Conservation (phyloP, 805 yeast species). For the Starmerella lactis-condensi region DNA sequence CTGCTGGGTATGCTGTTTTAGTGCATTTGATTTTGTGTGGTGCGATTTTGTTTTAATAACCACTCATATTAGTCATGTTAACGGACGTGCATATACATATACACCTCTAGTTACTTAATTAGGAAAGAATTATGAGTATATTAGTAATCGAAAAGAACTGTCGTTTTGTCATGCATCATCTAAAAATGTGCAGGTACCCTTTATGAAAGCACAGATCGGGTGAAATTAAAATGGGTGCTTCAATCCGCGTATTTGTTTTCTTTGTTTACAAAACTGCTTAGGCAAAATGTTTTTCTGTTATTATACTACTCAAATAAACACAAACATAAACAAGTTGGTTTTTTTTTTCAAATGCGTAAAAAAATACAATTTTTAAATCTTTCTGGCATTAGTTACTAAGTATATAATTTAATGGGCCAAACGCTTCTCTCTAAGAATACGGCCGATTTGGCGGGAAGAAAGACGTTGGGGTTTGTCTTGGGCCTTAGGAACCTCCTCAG, state of each 20-base stretch:
- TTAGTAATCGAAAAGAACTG: no score
- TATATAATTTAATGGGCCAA: constrained; percentile 14
- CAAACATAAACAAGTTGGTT: background rate
- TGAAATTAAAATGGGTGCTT: no score
- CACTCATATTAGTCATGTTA: no score
- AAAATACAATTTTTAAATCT: background rate
- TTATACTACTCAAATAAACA: background rate
- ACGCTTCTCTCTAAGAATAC: constrained; percentile 76
- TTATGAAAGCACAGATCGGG: no score
- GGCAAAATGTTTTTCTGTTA: background rate
- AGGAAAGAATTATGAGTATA: no score
- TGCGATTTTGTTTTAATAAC: constrained; percentile 2
- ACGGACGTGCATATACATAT: no score
- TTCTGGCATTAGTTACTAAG: constrained; percentile 1
- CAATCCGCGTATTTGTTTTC: background rate
- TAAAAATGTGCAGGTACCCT: no score
- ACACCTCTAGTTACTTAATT: no score
- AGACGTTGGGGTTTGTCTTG: constrained; percentile 53
- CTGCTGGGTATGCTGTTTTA: constrained; percentile 48
- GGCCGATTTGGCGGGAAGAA: constrained; percentile 82
- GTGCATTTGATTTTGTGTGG: constrained; percentile 40
- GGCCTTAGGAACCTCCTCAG: constrained; percentile 85
- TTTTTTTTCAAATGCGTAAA: background rate
- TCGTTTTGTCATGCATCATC: no score
- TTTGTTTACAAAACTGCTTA: background rate